Base-by-base conservation (phyloP, 2,329 filamentous ascomycete species). In the Chrysoporthe puriensis region DNA sequence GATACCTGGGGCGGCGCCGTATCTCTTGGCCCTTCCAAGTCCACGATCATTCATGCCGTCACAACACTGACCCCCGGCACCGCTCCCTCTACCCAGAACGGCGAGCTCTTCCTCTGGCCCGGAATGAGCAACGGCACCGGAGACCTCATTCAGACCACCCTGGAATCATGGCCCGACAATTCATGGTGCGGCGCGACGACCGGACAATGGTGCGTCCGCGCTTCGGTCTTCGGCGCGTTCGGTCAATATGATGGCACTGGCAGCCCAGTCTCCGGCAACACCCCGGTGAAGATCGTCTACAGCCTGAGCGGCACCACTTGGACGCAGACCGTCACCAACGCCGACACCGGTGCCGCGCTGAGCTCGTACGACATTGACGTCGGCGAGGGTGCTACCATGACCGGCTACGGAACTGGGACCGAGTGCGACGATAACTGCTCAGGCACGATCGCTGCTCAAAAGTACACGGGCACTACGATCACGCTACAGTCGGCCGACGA, bases 81-180 rank as follows among this genome's bases (percentile, higher is more conserved):
- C 1, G 78, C 79, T 0, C 80, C 80, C 7, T 56, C 74, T 0
- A 76, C 74, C 0, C 79, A 81, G 62, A 77, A 74, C 40, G 79
- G 79, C 4, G 73, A 73, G 43, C 74, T 82, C 0, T 81, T 80
- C 72, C 75, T 82, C 46, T 82, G 79, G 79, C 81, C 79, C 7
- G 80, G 80, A 5, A 82, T 82, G 78, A 79, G 77, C 63, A 82
- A 81, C 69, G 79, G 80, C 50, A 82, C 80, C 3, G 79, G 80
- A 1, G 77, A 82, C 62, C 73, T 82, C 18, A 72, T 82, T 58
- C 79, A 82, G 68, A 79, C 79, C 0, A 81, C 79, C 0, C 73
- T 81, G 5, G 79, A 82, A 69, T 76, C 75, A 26, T 82, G 79
- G 80, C 69, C 76, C 8, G 73, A 74, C 52, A 81, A 82, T 69